phyloP scores from a whole-genome alignment of 352 stramenopile genomes.

The Phytophthora macrochlamydospora region DNA sequence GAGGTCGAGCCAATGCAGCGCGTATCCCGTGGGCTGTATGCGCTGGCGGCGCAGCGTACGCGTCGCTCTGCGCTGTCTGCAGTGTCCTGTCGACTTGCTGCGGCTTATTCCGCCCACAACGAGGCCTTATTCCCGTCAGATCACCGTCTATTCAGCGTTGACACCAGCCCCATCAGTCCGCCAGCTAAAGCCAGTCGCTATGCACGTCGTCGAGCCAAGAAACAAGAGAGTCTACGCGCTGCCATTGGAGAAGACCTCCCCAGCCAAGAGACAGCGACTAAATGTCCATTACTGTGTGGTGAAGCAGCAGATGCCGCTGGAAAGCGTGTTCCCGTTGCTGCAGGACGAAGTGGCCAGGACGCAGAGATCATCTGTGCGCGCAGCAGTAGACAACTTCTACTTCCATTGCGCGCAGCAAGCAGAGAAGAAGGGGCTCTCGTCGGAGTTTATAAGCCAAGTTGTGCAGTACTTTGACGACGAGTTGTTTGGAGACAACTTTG shows the following conservation, averaged over 20 bases:
- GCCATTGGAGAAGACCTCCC: neutral
- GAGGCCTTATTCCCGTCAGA: constrained; percentile 3
- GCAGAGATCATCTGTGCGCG: constrained; percentile 33
- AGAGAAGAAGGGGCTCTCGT: constrained; percentile 28
- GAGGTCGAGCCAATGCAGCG: constrained; percentile 14
- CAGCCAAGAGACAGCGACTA: constrained; percentile 11
- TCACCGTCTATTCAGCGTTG: constrained; percentile 11
- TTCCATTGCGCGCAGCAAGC: constrained; percentile 69
- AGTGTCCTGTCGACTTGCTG: neutral
- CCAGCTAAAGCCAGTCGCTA: constrained; percentile 19
- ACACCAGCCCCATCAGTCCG: neutral
- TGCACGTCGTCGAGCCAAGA: constrained; percentile 15
- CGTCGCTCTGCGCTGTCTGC: neutral
- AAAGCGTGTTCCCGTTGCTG: constrained; percentile 56
- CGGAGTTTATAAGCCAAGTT: constrained; percentile 38
- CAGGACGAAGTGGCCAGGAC: constrained; percentile 38
- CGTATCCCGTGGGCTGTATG: constrained; percentile 17
- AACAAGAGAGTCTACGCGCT: neutral
- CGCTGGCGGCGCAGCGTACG: neutral
- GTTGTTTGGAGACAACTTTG: constrained; percentile 47
- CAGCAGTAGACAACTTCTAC: constrained; percentile 78
- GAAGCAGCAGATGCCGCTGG: constrained; percentile 50
- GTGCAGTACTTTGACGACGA: constrained; percentile 58
- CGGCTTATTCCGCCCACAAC: neutral
- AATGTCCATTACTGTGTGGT: constrained; percentile 63